Base-by-base conservation (phyloP, 1,139 yeast species). In the Saccharomyces hybrid region DNA sequence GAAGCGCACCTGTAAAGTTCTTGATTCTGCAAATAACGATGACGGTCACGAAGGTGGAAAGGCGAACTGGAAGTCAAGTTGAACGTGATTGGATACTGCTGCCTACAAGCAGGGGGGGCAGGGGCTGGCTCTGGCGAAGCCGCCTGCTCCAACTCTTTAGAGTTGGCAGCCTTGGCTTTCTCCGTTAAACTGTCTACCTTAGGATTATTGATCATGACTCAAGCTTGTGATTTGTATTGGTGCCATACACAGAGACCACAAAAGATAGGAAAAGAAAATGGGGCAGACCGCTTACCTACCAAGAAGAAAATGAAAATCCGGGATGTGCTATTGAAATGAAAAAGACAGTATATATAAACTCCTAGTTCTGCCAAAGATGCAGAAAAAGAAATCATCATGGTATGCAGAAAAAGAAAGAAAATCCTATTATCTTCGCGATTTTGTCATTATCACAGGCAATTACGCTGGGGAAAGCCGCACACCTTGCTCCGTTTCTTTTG, bases 1-100 rank as follows among this genome's bases (percentile, higher is more conserved):
- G 65, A 62, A 30, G 47, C 52, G 49, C 62, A 58, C 47, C 54
- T 56, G 49, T 55, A 60, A 20, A 55, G 48, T 20, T 47, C 53
- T 9, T 56, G 55, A 5, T 46, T 23, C 7, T 50, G 46, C 5
- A 38, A 31, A 20, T 50, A 44, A 25, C 51, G 47, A 23, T 47
- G 48, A 41, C 32, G 42, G 23, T 41, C 50, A 11, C 20, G 47
- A 25, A 28, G 34, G 23, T 23, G 16, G 30, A 25, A 38, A 9
- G 44, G 42, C 13, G 23, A 11, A 9, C 14, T 42, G 14, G 34
- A 30, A 8, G 25, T 42, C 11, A 14, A 6, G 16, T 31, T 23
- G 46, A 38, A 38, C 23, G 44, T 38, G 25, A 38, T 38, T 6
- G 44, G 44, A 20, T 38, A 38, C 44, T 38, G 44, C 13, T 38